phyloP scores from a whole-genome alignment of 2,329 filamentous ascomycete genomes.

The Chaetomiaceae sp. region DNA sequence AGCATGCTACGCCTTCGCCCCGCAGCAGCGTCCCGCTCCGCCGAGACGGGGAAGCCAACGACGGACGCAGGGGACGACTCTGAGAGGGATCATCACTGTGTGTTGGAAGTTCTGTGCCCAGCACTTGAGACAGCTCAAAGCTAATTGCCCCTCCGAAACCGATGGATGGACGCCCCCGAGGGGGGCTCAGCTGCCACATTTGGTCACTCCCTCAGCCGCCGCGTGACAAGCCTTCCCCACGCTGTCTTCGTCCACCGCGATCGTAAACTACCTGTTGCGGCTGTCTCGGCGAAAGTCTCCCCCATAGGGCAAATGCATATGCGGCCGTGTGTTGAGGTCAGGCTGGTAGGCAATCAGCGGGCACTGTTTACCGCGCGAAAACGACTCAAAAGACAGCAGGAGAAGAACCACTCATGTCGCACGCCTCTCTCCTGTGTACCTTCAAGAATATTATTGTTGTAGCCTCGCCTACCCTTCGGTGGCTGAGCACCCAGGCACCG shows the following conservation, averaged over 20 bases:
- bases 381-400: background rate
- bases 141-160: constrained; percentile 4
- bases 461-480: background rate
- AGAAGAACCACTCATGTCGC: constrained; percentile 20
- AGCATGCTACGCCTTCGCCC: constrained; percentile 3
- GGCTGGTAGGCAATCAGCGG: constrained; percentile 21
- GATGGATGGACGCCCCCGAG: constrained; percentile 9
- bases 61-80: background rate
- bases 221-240: constrained; percentile 22
- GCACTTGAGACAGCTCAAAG: constrained; percentile 14
- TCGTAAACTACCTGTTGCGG: background rate
- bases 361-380: constrained; percentile 6
- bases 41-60: background rate
- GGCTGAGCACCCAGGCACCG: constrained; percentile 6
- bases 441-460: background rate
- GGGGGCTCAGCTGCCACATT: constrained; percentile 25
- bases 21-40: constrained; percentile 14
- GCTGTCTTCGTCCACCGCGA: background rate
- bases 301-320: constrained; percentile 11
- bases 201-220: constrained; percentile 17
- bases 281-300: constrained; percentile 10
- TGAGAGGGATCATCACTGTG: too few relatives aligned
- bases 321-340: constrained; percentile 16
- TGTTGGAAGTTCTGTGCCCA: too few relatives aligned
- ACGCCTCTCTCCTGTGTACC: constrained; percentile 4